Base-by-base conservation (phyloP, 805 yeast genomes). In the Grigorovia jiainica region DNA sequence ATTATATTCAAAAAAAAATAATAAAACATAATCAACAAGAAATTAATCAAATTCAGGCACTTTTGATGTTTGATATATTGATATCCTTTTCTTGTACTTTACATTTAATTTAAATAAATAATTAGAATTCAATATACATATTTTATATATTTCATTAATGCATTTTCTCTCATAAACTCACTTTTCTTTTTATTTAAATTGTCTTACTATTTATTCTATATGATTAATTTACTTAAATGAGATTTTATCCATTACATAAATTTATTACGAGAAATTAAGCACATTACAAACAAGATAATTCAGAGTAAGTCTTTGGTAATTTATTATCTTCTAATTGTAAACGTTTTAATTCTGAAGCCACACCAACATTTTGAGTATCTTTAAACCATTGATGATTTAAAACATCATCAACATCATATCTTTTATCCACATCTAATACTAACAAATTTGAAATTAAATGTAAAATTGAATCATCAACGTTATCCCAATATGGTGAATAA, bases 391-490 rank as follows among this genome's bases (percentile, higher is more conserved):
- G 95, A 65, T 92, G 98, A 25, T 65, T 70, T 38, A 90, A 71
- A 72, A 90, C 81, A 52, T 87, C 87, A 42, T 85, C 70, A 1
- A 97, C 95, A 44, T 82, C 75, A 25, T 87, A 87, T 46, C 98
- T 68, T 43, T 75, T 73, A 11, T 68, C 73, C 25, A 85, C 78
- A 49, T 85, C 82, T 16, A 77, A 75, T 11, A 79, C 74, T 36
- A 83, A 58, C 38, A 83, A 61, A 45, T 73, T 70, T 5, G 83
- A 69, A 4, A 83, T 79, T 43, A 83, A 61, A 55, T 83, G 87
- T 40, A 83, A 57, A 0, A 76, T 85, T 4, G 70, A 55, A 56
- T 83, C 90, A 30, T 69, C 71, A 17, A 82, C 78, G 1, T 72
- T 72, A 58, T 83, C 90, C 84, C 89, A 83, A 51, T 78, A 83